A percentile compares a stretch with the other conserved stretches of the same genome.
Conservation (phyloP, 78 protist species). For the Dictyostelium intermedium region DNA sequence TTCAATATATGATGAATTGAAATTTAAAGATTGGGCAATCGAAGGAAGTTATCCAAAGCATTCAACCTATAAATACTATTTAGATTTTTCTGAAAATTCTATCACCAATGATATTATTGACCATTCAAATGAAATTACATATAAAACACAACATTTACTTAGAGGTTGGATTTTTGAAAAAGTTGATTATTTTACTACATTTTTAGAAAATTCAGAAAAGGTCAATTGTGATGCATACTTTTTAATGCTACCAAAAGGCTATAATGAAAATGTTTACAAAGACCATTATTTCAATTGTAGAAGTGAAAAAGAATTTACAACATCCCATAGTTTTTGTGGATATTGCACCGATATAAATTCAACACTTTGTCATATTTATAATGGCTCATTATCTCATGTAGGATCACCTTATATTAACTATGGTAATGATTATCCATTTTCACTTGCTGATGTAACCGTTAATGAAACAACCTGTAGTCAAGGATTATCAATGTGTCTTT, state of each 20-base stretch:
- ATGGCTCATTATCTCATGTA: background rate
- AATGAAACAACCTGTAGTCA: background rate
- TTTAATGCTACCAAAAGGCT: background rate
- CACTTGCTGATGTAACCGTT: background rate
- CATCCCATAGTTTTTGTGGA: conserved; percentile 22
- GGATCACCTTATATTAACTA: background rate
- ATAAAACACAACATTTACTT: background rate
- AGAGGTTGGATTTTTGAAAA: background rate
- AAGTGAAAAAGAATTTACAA: background rate
- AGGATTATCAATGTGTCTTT: conserved; percentile 9
- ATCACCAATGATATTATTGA: background rate
- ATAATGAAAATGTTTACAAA: no score
- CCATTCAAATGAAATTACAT: background rate
- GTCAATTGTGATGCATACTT: background rate
- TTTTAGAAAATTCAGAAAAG: background rate
- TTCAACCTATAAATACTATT: background rate
- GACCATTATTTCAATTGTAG: background rate
- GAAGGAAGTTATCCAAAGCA: background rate
- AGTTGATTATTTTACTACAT: background rate
- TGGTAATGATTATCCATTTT: background rate
- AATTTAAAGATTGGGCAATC: background rate
- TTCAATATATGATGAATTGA: background rate
- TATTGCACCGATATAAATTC: conserved; percentile 6
- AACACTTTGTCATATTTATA: background rate
- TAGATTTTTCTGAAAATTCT: background rate